phyloP scores from a whole-genome alignment of 768 basidiomycete species.

The Galerina marginata region DNA sequence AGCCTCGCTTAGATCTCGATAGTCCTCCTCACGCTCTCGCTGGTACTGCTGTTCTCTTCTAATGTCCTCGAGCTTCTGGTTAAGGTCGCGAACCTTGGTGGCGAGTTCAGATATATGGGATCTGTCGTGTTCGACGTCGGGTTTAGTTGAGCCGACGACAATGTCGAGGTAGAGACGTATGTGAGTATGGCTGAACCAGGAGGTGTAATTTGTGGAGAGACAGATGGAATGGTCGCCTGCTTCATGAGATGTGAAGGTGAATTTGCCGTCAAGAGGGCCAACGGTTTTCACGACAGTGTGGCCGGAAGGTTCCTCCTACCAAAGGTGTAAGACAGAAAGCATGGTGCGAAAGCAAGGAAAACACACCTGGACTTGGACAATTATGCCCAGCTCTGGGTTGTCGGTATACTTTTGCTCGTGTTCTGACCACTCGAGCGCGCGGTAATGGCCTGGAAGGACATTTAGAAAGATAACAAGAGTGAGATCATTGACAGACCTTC shows the following conservation, averaged over 20 bases:
- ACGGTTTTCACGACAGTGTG: constrained; percentile 86
- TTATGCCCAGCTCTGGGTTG: constrained; percentile 83
- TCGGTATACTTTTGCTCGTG: constrained; percentile 64
- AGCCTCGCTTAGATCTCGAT: constrained; percentile 83
- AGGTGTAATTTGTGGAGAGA: constrained; percentile 89
- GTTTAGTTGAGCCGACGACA: constrained; percentile 85
- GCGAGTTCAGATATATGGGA: constrained; percentile 84
- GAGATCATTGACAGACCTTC: constrained; percentile 64
- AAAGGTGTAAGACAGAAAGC: neutral
- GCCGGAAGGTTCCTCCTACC: constrained; percentile 83
- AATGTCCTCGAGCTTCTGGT: constrained; percentile 91
- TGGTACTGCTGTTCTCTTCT: constrained; percentile 97
- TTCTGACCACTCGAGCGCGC: constrained; percentile 91
- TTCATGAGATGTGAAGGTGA: constrained; percentile 98
- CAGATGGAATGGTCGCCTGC: constrained; percentile 98
- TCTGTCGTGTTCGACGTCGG: constrained; percentile 88
- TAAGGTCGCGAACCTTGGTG: constrained; percentile 87
- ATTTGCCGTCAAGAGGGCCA: constrained; percentile 89
- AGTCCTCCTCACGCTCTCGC: constrained; percentile 92
- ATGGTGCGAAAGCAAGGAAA: neutral
- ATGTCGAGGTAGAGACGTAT: constrained; percentile 96
- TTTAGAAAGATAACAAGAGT: neutral
- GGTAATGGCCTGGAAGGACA: constrained; percentile 77
- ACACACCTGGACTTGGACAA: constrained; percentile 86
- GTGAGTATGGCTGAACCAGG: constrained; percentile 87